Base-by-base conservation (phyloP, 805 yeast species). In the Candida lessepsii region DNA sequence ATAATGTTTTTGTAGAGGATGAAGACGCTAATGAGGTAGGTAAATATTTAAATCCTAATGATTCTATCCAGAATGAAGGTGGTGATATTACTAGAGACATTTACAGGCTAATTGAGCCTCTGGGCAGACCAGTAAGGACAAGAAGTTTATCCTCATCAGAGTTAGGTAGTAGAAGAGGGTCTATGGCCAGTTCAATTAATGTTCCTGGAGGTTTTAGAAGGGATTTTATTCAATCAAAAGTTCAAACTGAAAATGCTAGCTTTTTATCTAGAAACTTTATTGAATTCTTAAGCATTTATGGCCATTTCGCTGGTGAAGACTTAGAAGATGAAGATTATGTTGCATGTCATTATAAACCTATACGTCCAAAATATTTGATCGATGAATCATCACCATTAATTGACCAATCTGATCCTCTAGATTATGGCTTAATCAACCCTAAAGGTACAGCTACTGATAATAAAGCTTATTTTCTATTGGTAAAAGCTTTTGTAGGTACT, bases 141-240 rank as follows among this genome's bases (percentile, higher is more conserved):
- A 40, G 57, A 8, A 59, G 65, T 24, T 50, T 56, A 17, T 50
- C 63, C 2, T 56, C 61, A 11, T 40, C 53, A 1, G 62, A 58
- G n/a, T 35, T 45, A 5, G 39, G 39, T 16, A 45, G 47, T 23
- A 67, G 89, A 51, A 64, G 86, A 35, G 79, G 78, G 10, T 80
- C 88, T 0, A 64, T 71, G 9, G 91, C 90, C 0, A 76, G 86
- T 40, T 79, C 80, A 1, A 57, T 86, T 30, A 79, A 83, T 47
- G 81, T 85, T 9, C 95, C 95, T 0, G 93, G 93, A 38, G 95
- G 93, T 0, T 86, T 86, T 58, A 71, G 95, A 58, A 68, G 95
- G 51, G 86, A 83, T 42, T 85, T 73, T 50, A 62, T 85, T 20
- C 66, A 67, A 27, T 65, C 67, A 39, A 42, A 42, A 29, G 29